phyloP scores from a whole-genome alignment of 83 land plant genomes.

The Isoetes engelmannii region DNA sequence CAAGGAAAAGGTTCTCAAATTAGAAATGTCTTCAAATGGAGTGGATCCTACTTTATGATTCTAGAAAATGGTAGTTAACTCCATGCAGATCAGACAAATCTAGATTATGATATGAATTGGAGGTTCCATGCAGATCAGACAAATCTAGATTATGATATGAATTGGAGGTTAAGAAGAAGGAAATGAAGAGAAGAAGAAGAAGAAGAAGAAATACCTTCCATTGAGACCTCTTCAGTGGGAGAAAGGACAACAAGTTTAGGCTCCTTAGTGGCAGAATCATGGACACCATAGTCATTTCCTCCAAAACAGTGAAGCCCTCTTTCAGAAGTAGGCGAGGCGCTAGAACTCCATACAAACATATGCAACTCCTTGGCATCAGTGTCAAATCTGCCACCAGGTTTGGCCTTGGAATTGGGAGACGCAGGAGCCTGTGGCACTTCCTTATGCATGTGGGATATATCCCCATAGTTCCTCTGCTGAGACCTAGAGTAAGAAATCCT shows the following conservation, averaged over 20 bases:
- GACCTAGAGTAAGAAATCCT: too few relatives aligned
- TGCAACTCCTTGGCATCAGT: conserved; percentile 10
- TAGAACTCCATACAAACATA: conserved; percentile 16
- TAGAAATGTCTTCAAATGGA: not conserved
- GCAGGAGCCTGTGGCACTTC: too few relatives aligned
- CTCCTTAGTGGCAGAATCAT: not conserved
- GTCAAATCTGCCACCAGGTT: not conserved
- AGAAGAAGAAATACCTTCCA: conserved; percentile 2
- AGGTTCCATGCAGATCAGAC: not conserved
- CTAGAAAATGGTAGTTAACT: not conserved
- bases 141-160: too few relatives aligned
- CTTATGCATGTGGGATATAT: too few relatives aligned
- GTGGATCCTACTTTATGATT: not conserved
- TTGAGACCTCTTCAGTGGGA: not conserved
- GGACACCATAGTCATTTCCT: conserved; percentile 4
- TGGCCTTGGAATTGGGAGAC: too few relatives aligned
- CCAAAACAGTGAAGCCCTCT: not conserved
- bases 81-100: too few relatives aligned
- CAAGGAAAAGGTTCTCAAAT: not conserved
- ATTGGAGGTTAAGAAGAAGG: too few relatives aligned
- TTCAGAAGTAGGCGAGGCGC: conserved; percentile 12
- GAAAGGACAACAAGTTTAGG: conserved; percentile 7
- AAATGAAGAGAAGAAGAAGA: not conserved
- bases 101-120: too few relatives aligned
- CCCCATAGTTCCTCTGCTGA: too few relatives aligned